Conservation (phyloP, 305 asterid species). For the Salvia sclarea region DNA sequence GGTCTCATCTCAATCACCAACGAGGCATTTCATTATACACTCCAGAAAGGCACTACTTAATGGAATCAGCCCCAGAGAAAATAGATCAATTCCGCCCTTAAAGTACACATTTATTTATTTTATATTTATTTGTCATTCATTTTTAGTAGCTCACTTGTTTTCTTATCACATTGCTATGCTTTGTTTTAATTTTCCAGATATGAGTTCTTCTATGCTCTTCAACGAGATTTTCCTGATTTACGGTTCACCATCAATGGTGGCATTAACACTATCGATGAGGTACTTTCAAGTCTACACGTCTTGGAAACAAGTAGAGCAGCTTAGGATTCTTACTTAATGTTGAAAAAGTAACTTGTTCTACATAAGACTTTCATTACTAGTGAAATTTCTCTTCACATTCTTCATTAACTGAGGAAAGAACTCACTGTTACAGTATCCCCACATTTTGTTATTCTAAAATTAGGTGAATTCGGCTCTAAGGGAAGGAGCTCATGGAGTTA, state of each 20-base stretch:
- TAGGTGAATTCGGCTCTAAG: slow-evolving; percentile 76
- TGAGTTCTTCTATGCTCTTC: slow-evolving; percentile 89
- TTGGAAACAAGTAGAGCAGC: not conserved
- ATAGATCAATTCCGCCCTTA: slow-evolving; percentile 87
- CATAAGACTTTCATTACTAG: not conserved
- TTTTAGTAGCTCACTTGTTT: not conserved
- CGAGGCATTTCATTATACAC: slow-evolving; percentile 87
- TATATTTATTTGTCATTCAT: not conserved
- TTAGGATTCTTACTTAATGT: not conserved
- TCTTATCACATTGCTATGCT: slow-evolving; percentile 18
- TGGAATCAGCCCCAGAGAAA: slow-evolving; percentile 89
- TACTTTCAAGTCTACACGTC: slow-evolving; percentile 34
- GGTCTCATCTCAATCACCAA: slow-evolving; percentile 91
- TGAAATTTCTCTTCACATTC: not conserved
- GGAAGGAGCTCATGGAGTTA: slow-evolving; percentile 97
- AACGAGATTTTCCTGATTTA: slow-evolving; percentile 94
- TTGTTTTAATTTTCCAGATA: slow-evolving; percentile 52
- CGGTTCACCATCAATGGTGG: slow-evolving; percentile 94
- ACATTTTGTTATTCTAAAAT: slow-evolving; percentile 15
- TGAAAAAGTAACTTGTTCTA: slow-evolving; percentile 6
- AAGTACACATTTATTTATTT: slow-evolving; percentile 49
- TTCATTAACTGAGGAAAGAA: slow-evolving; percentile 18
- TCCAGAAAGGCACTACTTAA: slow-evolving; percentile 92
- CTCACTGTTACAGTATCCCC: slow-evolving; percentile 25
- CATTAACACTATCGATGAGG: slow-evolving; percentile 82